These are phyloP conservation scores for Amanita fuliginea DNA, from an alignment of 768 basidiomycete species.

Conservation along the genomic window DNA sequence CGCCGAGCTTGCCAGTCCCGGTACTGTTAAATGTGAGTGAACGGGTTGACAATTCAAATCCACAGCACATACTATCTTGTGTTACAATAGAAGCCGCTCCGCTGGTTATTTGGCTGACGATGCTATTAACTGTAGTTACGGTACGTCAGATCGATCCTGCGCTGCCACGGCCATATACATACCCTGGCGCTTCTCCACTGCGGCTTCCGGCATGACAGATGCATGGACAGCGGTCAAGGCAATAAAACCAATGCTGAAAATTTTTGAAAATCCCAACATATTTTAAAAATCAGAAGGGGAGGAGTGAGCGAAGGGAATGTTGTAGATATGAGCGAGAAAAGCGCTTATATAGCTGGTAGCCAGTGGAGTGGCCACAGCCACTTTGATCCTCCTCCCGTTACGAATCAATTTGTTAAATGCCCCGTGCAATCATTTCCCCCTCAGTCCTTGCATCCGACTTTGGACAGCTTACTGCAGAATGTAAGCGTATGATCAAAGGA, in stretches of 20 bases:
- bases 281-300: constrained; percentile 10
- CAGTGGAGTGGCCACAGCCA: constrained; percentile 4
- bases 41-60: not conserved
- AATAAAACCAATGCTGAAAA: constrained; percentile 24
- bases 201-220: constrained; percentile 1
- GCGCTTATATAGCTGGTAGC: not conserved
- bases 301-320: constrained; percentile 5
- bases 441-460: constrained; percentile 97
- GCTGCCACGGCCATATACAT: constrained; percentile 8
- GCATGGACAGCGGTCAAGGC: constrained; percentile 24
- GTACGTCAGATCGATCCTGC: not conserved
- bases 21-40: not conserved
- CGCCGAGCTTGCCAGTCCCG: not conserved
- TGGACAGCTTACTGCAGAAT: constrained; percentile 90
- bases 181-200: constrained; percentile 34
- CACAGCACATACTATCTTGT: not conserved
- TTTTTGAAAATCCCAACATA: constrained; percentile 31
- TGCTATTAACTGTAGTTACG: constrained; percentile 5
- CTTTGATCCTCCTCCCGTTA: not conserved
- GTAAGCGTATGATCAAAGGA: constrained; percentile 89
- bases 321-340: constrained; percentile 3
- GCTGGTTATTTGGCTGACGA: constrained; percentile 21
- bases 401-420: constrained; percentile 46
- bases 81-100: constrained; percentile 12
- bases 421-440: constrained; percentile 87